Evolutionary conservation across 768 basidiomycete species (phyloP).

Genomic region (Rhizopogon sp.): DNA sequence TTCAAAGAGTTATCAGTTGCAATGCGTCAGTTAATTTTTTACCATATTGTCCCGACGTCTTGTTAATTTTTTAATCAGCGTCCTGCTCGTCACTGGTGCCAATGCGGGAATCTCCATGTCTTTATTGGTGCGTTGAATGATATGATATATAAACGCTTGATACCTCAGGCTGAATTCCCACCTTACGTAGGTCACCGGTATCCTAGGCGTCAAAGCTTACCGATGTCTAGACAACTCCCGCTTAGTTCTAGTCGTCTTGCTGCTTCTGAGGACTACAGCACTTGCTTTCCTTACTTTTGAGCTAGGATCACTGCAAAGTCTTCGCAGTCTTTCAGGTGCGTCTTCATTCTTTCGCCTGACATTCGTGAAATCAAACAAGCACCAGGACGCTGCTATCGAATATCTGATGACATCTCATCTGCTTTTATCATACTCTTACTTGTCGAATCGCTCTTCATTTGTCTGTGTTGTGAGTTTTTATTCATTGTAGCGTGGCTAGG

Average conservation of each 20-base stretch:
- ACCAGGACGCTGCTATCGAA: slow-evolving; percentile 45
- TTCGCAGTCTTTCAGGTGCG: slow-evolving; percentile 46
- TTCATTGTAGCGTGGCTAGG: not conserved
- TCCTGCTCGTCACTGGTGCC: slow-evolving; percentile 32
- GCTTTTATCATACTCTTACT: slow-evolving; percentile 46
- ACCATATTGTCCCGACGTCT: not conserved
- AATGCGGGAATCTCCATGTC: slow-evolving; percentile 34
- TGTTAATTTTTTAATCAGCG: slow-evolving; percentile 17
- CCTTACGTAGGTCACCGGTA: slow-evolving; percentile 47
- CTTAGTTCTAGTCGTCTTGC: slow-evolving; percentile 42
- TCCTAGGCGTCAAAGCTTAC: slow-evolving; percentile 63
- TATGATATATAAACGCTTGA: not conserved
- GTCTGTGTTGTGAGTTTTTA: slow-evolving; percentile 48
- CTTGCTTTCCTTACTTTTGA: slow-evolving; percentile 39
- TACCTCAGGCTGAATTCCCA: not conserved
- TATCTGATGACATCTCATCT: slow-evolving; percentile 25
- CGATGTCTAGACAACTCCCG: slow-evolving; percentile 57
- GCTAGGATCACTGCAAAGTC: slow-evolving; percentile 30
- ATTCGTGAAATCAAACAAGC: not conserved
- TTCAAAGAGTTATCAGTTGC: slow-evolving; percentile 37
- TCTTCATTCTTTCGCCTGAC: not conserved
- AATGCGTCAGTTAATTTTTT: slow-evolving; percentile 34
- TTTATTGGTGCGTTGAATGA: slow-evolving; percentile 28
- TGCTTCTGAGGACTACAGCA: slow-evolving; percentile 38
- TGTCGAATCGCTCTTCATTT: slow-evolving; percentile 52